Evolutionary conservation across 805 yeast genomes (phyloP).

Genomic region (Wickerhamomyces bovis): DNA sequence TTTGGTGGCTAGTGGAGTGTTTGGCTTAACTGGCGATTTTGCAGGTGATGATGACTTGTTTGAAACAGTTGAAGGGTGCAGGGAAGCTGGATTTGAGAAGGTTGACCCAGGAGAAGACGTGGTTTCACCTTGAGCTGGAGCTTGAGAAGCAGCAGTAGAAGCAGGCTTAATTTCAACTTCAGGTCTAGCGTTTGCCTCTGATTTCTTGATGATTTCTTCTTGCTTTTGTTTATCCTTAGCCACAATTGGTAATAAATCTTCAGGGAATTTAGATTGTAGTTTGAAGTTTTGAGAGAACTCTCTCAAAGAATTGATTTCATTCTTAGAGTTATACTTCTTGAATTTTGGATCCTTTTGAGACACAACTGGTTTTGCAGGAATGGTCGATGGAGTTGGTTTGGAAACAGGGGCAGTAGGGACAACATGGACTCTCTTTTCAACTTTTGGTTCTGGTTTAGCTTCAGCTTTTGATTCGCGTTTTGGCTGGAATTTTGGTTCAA

Average conservation of each 20-base stretch:
- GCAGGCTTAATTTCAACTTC: conserved; percentile 16
- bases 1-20: conserved; percentile 5
- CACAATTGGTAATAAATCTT: conserved; percentile 60
- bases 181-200: conserved; percentile 7
- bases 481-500: neutral
- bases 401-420: neutral
- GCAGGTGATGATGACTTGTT: conserved; percentile 1
- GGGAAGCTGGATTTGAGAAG: conserved; percentile 1
- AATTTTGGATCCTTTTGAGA: conserved; percentile 6
- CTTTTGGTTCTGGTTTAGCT: neutral
- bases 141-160: conserved; percentile 6
- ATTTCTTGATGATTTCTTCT: conserved; percentile 43
- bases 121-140: neutral
- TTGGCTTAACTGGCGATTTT: conserved; percentile 1
- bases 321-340: conserved; percentile 43
- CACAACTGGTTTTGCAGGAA: conserved; percentile 21
- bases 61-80: neutral
- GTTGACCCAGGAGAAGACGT: conserved; percentile 1
- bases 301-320: conserved; percentile 62
- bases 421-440: neutral
- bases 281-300: conserved; percentile 81
- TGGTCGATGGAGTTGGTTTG: conserved; percentile 17
- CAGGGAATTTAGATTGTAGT: conserved; percentile 46
- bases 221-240: conserved; percentile 64
- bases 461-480: neutral